Base-by-base conservation (phyloP, 1,284 basidiomycete genomes). In the Mycena sp. region DNA sequence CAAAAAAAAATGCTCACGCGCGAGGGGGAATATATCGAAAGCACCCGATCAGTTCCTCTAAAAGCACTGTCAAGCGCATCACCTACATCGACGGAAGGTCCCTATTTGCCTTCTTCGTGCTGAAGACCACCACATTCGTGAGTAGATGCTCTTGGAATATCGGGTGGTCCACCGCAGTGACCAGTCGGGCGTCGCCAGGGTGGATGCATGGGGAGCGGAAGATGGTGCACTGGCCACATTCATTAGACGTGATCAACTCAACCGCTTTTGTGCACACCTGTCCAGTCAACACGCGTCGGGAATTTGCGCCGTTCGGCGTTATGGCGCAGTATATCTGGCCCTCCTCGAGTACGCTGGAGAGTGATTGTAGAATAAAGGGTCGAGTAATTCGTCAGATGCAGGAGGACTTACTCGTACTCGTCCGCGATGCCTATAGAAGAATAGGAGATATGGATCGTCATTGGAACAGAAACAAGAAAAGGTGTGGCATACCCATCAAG, bases 161-260 rank as follows among this genome's bases (percentile, higher is more conserved):
- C 1, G 40, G 49, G 32, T 64, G 44, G 43, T 67, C 61, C 7
- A 67, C 56, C 5, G 65, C 65, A 4, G 54, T 61, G 19, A 67
- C 65, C 9, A 52, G 51, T 17, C 62, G 65, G n/a, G 52, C 65
- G 35, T 67, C 65, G 12, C 65, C 65, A 1, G 65, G 65, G 26
- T 67, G 65, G 16, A 64, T 55, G 25, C 62, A 67, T 2, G 65
- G 65, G 16, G 65, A 64, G 19, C 65, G 62, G 29, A 67, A 67
- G 9, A 67, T 64, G 12, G 65, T 67, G 56, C 65, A 67, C 59
- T 61, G 41, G 6, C n/a, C n/a, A n/a, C n/a, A n/a, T n/a, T n/a
- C n/a, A n/a, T n/a, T n/a, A n/a, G n/a, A n/a, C 7, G 29, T 6
- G 3, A 51, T 28, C 7, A 19, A 26, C 21, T 25, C n/a, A 17